Percentiles rank a stretch among this genome's conserved stretches.
Evolutionary conservation across 805 yeast genomes (phyloP).

Genomic region (Candida nonsorbophila): DNA sequence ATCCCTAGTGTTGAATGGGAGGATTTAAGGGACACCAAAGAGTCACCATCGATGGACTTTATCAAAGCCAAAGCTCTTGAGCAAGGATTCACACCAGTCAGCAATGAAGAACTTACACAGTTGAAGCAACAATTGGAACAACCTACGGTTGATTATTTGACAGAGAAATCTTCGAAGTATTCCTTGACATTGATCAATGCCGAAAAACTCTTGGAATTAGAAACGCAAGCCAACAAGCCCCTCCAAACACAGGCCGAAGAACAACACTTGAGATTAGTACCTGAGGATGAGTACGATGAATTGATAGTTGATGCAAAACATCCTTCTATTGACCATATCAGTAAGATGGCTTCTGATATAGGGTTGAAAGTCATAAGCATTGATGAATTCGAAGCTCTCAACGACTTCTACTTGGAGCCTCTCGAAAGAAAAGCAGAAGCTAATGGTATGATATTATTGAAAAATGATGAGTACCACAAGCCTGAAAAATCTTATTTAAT

Average conservation of each 20-base stretch:
- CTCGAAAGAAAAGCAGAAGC: constrained; percentile 2
- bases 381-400: constrained; percentile 2
- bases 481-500: constrained; percentile 21
- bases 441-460: constrained; percentile 19
- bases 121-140: constrained; percentile 7
- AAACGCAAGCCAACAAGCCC: constrained; percentile 1
- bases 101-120: too few relatives aligned
- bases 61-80: too few relatives aligned
- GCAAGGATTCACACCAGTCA: too few relatives aligned
- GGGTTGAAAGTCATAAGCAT: constrained; percentile 4
- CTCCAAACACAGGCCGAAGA: too few relatives aligned
- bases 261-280: constrained; percentile 2
- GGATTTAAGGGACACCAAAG: constrained; percentile 5
- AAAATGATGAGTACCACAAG: constrained; percentile 13
- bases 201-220: constrained; percentile 1
- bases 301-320: constrained; percentile 9
- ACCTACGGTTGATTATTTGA: constrained; percentile 18
- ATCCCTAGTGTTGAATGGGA: constrained; percentile 5
- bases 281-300: constrained; percentile 3
- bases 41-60: constrained; percentile 7
- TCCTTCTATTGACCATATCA: constrained; percentile 13
- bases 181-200: too few relatives aligned
- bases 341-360: constrained; percentile 5
- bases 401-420: not conserved
- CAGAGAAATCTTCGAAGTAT: constrained; percentile 15